These are phyloP conservation scores for Penicillium maclennaniae DNA, from an alignment of 495 filamentous ascomycete genomes.

Conservation along the genomic window DNA sequence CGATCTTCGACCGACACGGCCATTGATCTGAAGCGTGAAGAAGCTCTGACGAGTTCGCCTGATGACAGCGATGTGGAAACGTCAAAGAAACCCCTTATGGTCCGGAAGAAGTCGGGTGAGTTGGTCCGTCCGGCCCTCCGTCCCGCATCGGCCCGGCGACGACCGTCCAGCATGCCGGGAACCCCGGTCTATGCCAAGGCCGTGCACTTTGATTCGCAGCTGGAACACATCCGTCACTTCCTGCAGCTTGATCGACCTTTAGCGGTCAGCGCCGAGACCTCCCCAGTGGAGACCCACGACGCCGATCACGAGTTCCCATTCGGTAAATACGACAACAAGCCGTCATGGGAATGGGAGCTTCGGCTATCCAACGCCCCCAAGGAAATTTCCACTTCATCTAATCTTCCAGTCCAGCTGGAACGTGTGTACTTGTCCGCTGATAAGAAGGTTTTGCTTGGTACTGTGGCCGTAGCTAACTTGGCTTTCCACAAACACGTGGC, in stretches of 20 bases:
- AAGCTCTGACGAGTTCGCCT: conserved; percentile 58
- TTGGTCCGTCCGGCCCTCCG: conserved; percentile 90
- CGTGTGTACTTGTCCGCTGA: conserved; percentile 80
- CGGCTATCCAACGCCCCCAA: conserved; percentile 76
- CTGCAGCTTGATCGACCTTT: conserved; percentile 87
- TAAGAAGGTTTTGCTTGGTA: conserved; percentile 78
- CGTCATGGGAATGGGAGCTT: conserved; percentile 82
- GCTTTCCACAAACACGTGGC: conserved; percentile 85
- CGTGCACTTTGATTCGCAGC: conserved; percentile 91
- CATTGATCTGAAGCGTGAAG: conserved; percentile 49
- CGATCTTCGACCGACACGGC: conserved; percentile 79
- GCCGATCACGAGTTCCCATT: conserved; percentile 87
- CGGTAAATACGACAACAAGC: conserved; percentile 47
- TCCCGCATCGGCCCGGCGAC: conserved; percentile 61
- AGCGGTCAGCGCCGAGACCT: conserved; percentile 93
- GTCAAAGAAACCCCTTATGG: conserved; percentile 70
- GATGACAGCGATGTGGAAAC: conserved; percentile 57
- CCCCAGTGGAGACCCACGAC: conserved; percentile 82
- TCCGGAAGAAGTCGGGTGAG: conserved; percentile 97
- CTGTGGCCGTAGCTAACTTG: conserved; percentile 79
- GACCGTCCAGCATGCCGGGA: conserved; percentile 94
- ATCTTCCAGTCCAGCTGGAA: conserved; percentile 70
- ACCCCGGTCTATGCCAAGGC: conserved; percentile 93
- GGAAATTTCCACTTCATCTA: conserved; percentile 58
- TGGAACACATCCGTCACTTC: conserved; percentile 95